phyloP scores from a whole-genome alignment of 1,284 basidiomycete species.

The Boletus mariae region DNA sequence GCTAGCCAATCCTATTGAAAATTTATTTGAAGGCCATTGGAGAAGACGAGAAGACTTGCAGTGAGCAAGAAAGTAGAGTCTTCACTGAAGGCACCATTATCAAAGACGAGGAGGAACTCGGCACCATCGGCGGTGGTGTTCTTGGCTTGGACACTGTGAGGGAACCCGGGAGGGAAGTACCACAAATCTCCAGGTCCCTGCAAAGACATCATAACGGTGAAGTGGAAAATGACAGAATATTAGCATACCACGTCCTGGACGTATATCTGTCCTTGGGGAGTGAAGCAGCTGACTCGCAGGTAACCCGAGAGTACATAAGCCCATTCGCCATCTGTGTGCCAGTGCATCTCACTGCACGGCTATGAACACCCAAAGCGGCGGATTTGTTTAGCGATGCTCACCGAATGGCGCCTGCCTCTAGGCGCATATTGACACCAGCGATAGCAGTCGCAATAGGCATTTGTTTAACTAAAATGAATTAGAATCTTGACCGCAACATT shows the following conservation, averaged over 20 bases:
- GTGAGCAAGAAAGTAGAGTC: constrained; percentile 52
- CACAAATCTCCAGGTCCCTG: constrained; percentile 46
- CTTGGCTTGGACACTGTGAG: constrained; percentile 48
- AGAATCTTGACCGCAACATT: background rate
- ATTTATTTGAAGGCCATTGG: background rate
- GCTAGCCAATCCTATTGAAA: constrained; percentile 45
- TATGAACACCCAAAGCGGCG: background rate
- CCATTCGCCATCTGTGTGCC: constrained; percentile 58
- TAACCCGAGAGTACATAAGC: constrained; percentile 45
- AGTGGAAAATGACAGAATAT: background rate
- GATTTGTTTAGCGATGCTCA: constrained; percentile 15
- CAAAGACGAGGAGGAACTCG: constrained; percentile 61
- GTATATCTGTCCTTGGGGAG: constrained; percentile 45
- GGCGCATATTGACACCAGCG: constrained; percentile 54
- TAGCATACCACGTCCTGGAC: constrained; percentile 46
- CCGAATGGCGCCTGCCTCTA: constrained; percentile 52
- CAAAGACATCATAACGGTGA: background rate
- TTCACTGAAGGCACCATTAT: constrained; percentile 52
- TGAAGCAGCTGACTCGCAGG: constrained; percentile 46
- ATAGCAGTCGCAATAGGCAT: constrained; percentile 44
- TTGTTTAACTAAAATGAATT: constrained; percentile 31
- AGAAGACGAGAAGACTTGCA: constrained; percentile 8
- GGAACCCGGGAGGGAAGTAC: constrained; percentile 54
- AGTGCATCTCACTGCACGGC: constrained; percentile 51
- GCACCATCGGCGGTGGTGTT: constrained; percentile 44